Evolutionary conservation across 768 basidiomycete species (phyloP), one percentile per base, ranked within the genome.

Genomic region (Auriscalpium vulgare): DNA sequence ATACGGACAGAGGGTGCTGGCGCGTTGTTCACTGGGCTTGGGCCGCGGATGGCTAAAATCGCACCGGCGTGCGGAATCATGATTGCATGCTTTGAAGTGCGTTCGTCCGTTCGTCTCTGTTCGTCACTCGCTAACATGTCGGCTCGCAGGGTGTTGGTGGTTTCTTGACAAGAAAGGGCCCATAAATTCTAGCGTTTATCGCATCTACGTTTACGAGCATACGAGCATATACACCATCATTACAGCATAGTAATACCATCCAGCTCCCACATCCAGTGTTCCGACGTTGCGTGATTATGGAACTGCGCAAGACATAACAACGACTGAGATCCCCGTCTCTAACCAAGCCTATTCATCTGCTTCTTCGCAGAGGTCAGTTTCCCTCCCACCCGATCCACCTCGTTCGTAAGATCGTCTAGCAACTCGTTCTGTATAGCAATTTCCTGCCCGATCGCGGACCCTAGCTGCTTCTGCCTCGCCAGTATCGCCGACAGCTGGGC

Each of bases 1-100:
- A 65, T 91, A 37, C 81, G 77, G 55, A 86, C 80, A 4, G 97
- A 99, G 68, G 97, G 97, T 1, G 59, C 74, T 5, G 69, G 79
- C 9, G 88, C 90, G 2, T 72, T 97, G 50, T 95, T 88, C 67
- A 85, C 91, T 37, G 97, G 97, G 0, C 72, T 92, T 43, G 69
- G 84, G 8, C 95, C 95, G 51, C 84, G 97, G 40, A 84, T 95
- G 52, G 92, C 84, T 45, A 99, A 98, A 71, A 95, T 97, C 59
- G 92, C 92, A 10, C 97, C 97, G 40, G 97, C 95, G 44, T 99
- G 97, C 70, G 95, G 95, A 21, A 87, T 99, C 62, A 97, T 98
- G 95, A 97, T 97, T 68, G 84, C 90, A 55, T 94, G 87, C 69
- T 98, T 87, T 67, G 95, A 98, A 83, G 94, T 84, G 62, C 35